Evolutionary conservation across 768 basidiomycete genomes (phyloP).

Genomic region (Hirschioporus abietinus): DNA sequence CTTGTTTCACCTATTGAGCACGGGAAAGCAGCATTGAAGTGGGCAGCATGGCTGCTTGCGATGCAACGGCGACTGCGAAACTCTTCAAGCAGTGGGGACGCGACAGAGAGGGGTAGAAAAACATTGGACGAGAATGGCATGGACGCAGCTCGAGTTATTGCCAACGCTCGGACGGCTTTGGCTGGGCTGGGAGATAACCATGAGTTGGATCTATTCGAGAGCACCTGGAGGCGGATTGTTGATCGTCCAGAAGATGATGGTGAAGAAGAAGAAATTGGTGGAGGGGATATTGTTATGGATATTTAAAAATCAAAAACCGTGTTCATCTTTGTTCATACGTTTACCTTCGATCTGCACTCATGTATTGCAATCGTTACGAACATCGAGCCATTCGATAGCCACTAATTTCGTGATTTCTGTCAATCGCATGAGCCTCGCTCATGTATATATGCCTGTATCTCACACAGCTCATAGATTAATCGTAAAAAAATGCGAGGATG

Average conservation of each 20-base stretch:
- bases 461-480: background rate
- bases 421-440: background rate
- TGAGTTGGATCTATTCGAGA: background rate
- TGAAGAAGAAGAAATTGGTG: background rate
- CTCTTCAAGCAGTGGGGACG: background rate
- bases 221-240: background rate
- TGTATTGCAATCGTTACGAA: no score
- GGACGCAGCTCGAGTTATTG: background rate
- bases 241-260: background rate
- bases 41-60: slow-evolving; percentile 43
- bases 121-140: background rate
- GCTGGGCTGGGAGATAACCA: background rate
- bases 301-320: no score
- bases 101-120: background rate
- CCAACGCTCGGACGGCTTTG: background rate
- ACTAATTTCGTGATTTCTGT: background rate
- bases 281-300: background rate
- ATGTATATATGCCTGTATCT: background rate
- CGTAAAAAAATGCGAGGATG: slow-evolving; percentile 5
- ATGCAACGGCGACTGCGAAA: slow-evolving; percentile 1
- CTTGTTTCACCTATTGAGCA: slow-evolving; percentile 21
- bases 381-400: no score
- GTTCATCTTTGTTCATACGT: no score
- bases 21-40: slow-evolving; percentile 34
- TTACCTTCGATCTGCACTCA: no score